phyloP scores from a whole-genome alignment of 2,329 filamentous ascomycete species.

The Cladosporium sp. region DNA sequence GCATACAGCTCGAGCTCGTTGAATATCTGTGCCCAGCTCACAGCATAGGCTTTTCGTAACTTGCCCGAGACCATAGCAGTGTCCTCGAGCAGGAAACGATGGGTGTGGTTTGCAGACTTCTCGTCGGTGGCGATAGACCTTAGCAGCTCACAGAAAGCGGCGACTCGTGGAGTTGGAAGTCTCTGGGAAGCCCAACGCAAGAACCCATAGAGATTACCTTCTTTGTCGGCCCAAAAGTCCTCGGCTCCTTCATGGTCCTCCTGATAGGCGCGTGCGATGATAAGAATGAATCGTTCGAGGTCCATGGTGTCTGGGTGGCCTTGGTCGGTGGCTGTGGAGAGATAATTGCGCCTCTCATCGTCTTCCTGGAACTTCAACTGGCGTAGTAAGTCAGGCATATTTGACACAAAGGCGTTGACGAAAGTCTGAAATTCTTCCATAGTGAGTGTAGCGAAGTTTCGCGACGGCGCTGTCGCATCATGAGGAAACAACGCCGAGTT shows the following conservation, averaged over 20 bases:
- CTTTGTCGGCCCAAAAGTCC: conserved; percentile 86
- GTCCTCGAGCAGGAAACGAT: conserved; percentile 87
- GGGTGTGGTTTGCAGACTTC: conserved; percentile 76
- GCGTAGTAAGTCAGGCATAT: conserved; percentile 87
- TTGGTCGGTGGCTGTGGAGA: conserved; percentile 32
- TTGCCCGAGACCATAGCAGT: conserved; percentile 56
- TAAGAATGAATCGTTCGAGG: conserved; percentile 83
- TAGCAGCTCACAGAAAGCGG: conserved; percentile 94
- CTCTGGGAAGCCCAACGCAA: conserved; percentile 94
- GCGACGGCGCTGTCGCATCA: conserved; percentile 64
- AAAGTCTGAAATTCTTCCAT: conserved; percentile 83
- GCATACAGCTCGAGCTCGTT: conserved; percentile 84
- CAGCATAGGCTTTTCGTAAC: conserved; percentile 73
- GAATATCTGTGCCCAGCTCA: conserved; percentile 92
- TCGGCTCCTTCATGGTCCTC: conserved; percentile 77
- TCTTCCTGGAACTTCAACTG: conserved; percentile 85
- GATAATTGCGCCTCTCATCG: conserved; percentile 61
- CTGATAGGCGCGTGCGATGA: conserved; percentile 90
- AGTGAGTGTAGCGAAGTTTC: conserved; percentile 66
- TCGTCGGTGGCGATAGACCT: conserved; percentile 80
- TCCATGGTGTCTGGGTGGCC: conserved; percentile 44
- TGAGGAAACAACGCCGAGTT: conserved; percentile 67
- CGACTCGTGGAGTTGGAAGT: conserved; percentile 92
- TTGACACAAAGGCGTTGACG: conserved; percentile 87
- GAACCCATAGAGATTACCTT: conserved; percentile 91